These are phyloP conservation scores for Atkinsonella hypoxylon DNA, from an alignment of 2,329 filamentous ascomycete genomes.

Conservation along the genomic window DNA sequence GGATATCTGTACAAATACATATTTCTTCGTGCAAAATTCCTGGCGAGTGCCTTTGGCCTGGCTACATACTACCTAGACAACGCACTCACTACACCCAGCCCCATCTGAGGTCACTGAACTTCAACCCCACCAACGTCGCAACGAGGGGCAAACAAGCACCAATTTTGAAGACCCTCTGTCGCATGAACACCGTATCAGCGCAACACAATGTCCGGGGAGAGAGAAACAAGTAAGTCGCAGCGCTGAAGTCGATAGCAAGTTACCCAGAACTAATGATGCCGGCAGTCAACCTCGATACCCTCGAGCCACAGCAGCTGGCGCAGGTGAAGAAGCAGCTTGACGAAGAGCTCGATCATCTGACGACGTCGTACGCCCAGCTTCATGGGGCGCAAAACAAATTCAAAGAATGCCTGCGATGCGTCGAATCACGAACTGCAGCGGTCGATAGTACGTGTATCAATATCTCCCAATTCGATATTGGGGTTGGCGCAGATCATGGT, in stretches of 20 bases:
- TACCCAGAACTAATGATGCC: background rate
- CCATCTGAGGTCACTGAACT: background rate
- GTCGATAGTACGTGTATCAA: slow-evolving; percentile 17
- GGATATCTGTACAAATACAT: no score
- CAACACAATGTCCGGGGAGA: slow-evolving; percentile 21
- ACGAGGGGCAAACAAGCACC: background rate
- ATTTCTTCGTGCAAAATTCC: no score
- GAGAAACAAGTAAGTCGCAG: slow-evolving; percentile 18
- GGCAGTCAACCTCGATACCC: slow-evolving; percentile 54
- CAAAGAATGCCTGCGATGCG: slow-evolving; percentile 72
- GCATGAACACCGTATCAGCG: background rate
- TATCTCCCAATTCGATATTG: background rate
- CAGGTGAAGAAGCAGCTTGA: slow-evolving; percentile 94
- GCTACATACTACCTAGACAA: no score
- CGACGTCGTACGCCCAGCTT: slow-evolving; percentile 77
- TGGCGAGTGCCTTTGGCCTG: no score
- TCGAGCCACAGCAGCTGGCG: slow-evolving; percentile 75
- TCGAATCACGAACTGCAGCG: slow-evolving; percentile 35
- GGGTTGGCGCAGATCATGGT: background rate
- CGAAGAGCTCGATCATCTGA: slow-evolving; percentile 90
- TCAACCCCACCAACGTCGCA: background rate
- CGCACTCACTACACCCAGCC: no score
- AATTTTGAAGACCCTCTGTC: background rate
- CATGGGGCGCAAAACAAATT: slow-evolving; percentile 87
- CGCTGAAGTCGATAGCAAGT: background rate